phyloP scores from a whole-genome alignment of 1,139 yeast species.

The Sugiyamaella novakii region DNA sequence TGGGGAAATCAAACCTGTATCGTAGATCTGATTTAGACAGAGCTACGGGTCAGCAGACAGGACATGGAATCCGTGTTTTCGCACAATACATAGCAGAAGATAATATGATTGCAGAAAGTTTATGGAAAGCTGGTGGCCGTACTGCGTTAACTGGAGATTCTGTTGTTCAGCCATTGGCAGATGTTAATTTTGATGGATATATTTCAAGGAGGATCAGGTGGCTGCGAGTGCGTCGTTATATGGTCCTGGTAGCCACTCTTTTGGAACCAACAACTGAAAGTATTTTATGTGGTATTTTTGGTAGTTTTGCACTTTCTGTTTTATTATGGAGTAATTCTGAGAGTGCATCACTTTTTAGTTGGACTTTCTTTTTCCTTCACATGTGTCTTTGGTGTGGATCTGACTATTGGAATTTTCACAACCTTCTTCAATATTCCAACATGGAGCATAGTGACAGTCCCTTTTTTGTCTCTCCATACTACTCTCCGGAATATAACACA shows the following conservation, averaged over 20 bases:
- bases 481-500: constrained; percentile 30
- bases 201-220: constrained; percentile 73
- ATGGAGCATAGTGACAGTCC: constrained; percentile 38
- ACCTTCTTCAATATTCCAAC: constrained; percentile 45
- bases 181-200: constrained; percentile 54
- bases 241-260: constrained; percentile 83
- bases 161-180: constrained; percentile 75
- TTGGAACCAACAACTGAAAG: constrained; percentile 88
- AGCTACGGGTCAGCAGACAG: constrained; percentile 41
- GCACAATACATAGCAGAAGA: constrained; percentile 89
- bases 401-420: constrained; percentile 62
- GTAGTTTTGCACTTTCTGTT: constrained; percentile 60
- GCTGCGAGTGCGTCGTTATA: constrained; percentile 85
- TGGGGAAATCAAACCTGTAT: constrained; percentile 87
- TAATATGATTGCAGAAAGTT: constrained; percentile 85
- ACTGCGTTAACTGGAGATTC: constrained; percentile 80
- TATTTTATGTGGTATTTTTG: constrained; percentile 61
- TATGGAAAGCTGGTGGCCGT: constrained; percentile 75
- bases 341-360: constrained; percentile 21
- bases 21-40: constrained; percentile 67
- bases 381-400: constrained; percentile 61
- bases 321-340: constrained; percentile 34
- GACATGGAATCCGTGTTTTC: constrained; percentile 66
- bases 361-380: constrained; percentile 53
- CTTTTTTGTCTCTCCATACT: constrained; percentile 36